A percentile compares a stretch with the other conserved stretches of the same genome.
phyloP scores from a whole-genome alignment of 352 stramenopile genomes.

The Pythium aquatile region DNA sequence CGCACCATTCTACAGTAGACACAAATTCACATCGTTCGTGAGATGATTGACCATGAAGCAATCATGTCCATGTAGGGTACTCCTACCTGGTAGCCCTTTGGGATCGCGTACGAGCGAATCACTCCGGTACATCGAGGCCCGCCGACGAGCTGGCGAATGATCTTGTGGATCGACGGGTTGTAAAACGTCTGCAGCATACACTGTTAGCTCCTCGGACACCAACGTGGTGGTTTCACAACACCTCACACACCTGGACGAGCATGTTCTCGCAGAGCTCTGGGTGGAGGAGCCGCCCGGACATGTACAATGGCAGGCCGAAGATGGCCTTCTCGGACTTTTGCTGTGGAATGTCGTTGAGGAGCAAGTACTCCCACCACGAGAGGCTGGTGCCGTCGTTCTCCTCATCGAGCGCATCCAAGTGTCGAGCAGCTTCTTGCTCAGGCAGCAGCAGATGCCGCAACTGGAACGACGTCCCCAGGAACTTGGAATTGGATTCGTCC shows the following conservation, averaged over 20 bases:
- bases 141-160: slow-evolving; percentile 76
- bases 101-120: slow-evolving; percentile 62
- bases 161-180: slow-evolving; percentile 85
- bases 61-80: not conserved
- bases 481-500: slow-evolving; percentile 87
- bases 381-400: slow-evolving; percentile 27
- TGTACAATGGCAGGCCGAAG: slow-evolving; percentile 80
- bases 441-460: slow-evolving; percentile 31
- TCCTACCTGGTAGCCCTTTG: slow-evolving; percentile 43
- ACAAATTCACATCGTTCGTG: slow-evolving; percentile 1
- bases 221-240: too few relatives aligned
- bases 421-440: not conserved
- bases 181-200: slow-evolving; percentile 58
- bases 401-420: slow-evolving; percentile 4
- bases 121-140: slow-evolving; percentile 71
- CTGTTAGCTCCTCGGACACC: not conserved
- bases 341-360: slow-evolving; percentile 53
- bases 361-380: slow-evolving; percentile 68
- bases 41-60: not conserved
- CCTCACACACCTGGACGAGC: slow-evolving; percentile 55
- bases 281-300: slow-evolving; percentile 79
- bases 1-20: slow-evolving; percentile 22
- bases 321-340: slow-evolving; percentile 75
- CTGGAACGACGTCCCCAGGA: slow-evolving; percentile 78
- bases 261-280: slow-evolving; percentile 86